phyloP scores from a whole-genome alignment of 345 rosid genomes.

The Schrenkiella parvula region DNA sequence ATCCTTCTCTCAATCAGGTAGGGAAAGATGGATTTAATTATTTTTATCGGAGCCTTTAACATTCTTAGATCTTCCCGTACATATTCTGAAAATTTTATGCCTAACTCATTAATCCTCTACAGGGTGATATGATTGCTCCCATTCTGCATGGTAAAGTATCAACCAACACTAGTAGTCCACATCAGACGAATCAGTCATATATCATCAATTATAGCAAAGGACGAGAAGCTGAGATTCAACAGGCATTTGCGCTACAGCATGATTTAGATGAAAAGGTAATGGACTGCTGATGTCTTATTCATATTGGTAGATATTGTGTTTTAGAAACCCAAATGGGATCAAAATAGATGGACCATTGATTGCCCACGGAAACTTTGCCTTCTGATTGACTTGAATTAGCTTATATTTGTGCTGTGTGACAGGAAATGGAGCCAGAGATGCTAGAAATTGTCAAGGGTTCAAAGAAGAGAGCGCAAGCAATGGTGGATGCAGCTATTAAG shows the following conservation, averaged over 20 bases:
- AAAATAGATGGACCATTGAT: neutral
- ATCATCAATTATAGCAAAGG: slow-evolving; percentile 37
- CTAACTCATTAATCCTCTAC: slow-evolving; percentile 14
- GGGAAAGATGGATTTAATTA: neutral
- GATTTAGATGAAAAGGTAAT: slow-evolving; percentile 63
- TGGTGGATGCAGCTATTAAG: slow-evolving; percentile 92
- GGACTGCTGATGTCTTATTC: slow-evolving; percentile 6
- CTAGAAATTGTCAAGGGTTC: slow-evolving; percentile 67
- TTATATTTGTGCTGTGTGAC: slow-evolving; percentile 35
- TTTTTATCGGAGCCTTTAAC: neutral
- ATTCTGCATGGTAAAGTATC: slow-evolving; percentile 39
- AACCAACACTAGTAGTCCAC: slow-evolving; percentile 35
- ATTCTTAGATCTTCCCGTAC: neutral
- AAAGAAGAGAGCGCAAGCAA: slow-evolving; percentile 57
- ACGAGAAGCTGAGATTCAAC: slow-evolving; percentile 59
- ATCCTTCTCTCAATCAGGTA: slow-evolving; percentile 41
- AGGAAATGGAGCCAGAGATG: slow-evolving; percentile 64
- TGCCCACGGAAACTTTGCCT: slow-evolving; percentile 6
- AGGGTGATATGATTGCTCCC: slow-evolving; percentile 43
- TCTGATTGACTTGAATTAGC: slow-evolving; percentile 29
- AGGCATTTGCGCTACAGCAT: slow-evolving; percentile 45
- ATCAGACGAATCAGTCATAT: slow-evolving; percentile 33
- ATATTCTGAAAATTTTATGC: slow-evolving; percentile 8
- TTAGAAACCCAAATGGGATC: neutral
- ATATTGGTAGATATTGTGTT: neutral